Base-by-base conservation (phyloP, 2,329 filamentous ascomycete genomes). In the Annulohypoxylon truncatum region DNA sequence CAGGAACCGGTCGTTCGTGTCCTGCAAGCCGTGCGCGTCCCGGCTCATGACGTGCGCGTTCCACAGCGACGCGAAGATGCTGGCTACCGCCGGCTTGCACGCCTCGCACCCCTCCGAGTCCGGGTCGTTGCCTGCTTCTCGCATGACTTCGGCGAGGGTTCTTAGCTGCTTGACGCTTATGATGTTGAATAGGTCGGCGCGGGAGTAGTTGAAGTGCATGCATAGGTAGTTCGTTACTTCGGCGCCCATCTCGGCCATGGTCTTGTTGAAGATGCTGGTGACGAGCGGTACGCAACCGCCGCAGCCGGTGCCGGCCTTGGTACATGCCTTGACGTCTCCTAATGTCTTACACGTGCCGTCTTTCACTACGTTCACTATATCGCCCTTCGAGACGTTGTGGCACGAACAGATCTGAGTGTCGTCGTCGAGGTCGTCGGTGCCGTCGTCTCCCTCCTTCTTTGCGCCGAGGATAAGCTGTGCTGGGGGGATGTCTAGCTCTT, bases 361-460 rank as follows among this genome's bases (percentile, higher is more conserved):
- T 72, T 94, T 94, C 76, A 95, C 87, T 1, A 82, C 83, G 3
- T 86, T 85, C 46, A 90, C 88, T 0, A 97, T 84, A 72, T 95
- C 92, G 13, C 91, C 92, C 77, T 97, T 97, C 22, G 89, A 90
- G 42, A 97, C 94, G 76, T 97, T 97, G 82, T 97, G 94, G 73
- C 94, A 97, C 1, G 93, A 96, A 79, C 94, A 97, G 66, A 97
- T 91, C 76, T 97, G 94, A 0, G 92, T 92, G 74, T 96, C 92
- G 72, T 96, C 92, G 53, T 90, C 86, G 70, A 97, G 84, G 73
- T 97, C 93, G 71, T 92, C 92, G 0, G 84, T 89, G 26, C 87
- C 87, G 52, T 94, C 92, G 9, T 92, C 93, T 2, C 90, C 91
- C 0, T 88, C 88, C 71, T 90, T 92, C 71, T 88, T 87, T 0